Conservation (phyloP, 2,329 filamentous ascomycete species). For the Sporothrix sp. region DNA sequence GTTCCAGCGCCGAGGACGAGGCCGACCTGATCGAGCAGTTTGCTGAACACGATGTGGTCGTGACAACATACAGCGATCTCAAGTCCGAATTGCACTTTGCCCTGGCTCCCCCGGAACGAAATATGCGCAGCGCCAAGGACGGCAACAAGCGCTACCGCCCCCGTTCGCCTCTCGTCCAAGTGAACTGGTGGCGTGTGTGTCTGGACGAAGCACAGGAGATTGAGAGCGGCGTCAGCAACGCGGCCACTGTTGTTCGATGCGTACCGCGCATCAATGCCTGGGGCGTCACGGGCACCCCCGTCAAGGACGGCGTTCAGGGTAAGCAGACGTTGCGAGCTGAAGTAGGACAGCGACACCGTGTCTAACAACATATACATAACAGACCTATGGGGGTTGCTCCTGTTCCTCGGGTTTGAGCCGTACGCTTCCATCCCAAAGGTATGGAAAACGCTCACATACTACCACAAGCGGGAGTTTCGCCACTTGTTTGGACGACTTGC, state of each 20-base stretch:
- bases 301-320: slow-evolving; percentile 50
- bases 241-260: slow-evolving; percentile 67
- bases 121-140: slow-evolving; percentile 43
- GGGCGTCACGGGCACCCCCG: slow-evolving; percentile 85
- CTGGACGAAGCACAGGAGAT: slow-evolving; percentile 84
- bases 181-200: slow-evolving; percentile 81
- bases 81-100: slow-evolving; percentile 72
- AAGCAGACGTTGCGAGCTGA: neutral
- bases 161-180: slow-evolving; percentile 66
- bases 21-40: slow-evolving; percentile 35
- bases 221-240: slow-evolving; percentile 75
- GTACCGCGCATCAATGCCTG: slow-evolving; percentile 82
- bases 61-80: slow-evolving; percentile 62
- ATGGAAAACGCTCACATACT: slow-evolving; percentile 58
- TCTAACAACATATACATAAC: no score
- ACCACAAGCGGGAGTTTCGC: slow-evolving; percentile 55
- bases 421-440: slow-evolving; percentile 54
- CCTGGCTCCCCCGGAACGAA: slow-evolving; percentile 56
- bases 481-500: slow-evolving; percentile 62
- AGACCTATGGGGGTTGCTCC: slow-evolving; percentile 70
- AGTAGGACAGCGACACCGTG: no score
- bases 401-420: slow-evolving; percentile 72
- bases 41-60: slow-evolving; percentile 45
- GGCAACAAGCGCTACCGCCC: slow-evolving; percentile 50
- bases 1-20: slow-evolving; percentile 30